These are phyloP conservation scores for Oryza coarctata DNA, from an alignment of 176 grass and related monocot genomes.

Conservation along the genomic window DNA sequence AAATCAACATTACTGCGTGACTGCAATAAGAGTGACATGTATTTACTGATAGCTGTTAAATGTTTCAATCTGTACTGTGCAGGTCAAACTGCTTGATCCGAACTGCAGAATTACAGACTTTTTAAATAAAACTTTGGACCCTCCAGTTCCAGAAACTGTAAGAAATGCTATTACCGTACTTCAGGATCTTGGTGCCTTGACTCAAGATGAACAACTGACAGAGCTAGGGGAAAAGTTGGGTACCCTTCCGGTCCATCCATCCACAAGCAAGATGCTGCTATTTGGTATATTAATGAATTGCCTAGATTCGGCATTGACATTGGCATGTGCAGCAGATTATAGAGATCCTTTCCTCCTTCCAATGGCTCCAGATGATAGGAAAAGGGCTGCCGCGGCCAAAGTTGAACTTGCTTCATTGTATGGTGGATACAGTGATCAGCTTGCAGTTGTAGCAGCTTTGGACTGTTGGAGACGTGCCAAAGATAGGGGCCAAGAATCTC, in stretches of 20 bases:
- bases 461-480: slow-evolving; percentile 86
- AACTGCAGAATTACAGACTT: slow-evolving; percentile 70
- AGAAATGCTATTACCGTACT: slow-evolving; percentile 76
- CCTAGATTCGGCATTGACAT: slow-evolving; percentile 85
- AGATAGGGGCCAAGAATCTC: slow-evolving; percentile 69
- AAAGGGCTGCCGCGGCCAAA: slow-evolving; percentile 58
- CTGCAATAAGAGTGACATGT: background rate
- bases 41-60: slow-evolving; percentile 21
- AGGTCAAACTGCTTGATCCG: slow-evolving; percentile 91
- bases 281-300: slow-evolving; percentile 96
- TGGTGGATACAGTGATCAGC: slow-evolving; percentile 90
- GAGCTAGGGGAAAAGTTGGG: slow-evolving; percentile 83
- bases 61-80: slow-evolving; percentile 35
- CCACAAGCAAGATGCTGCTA: slow-evolving; percentile 93
- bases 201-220: slow-evolving; percentile 71
- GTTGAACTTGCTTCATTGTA: slow-evolving; percentile 87
- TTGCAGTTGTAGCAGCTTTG: slow-evolving; percentile 85
- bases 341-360: slow-evolving; percentile 82
- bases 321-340: slow-evolving; percentile 81
- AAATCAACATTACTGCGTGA: background rate
- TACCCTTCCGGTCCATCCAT: slow-evolving; percentile 89
- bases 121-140: slow-evolving; percentile 86
- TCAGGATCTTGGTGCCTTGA: slow-evolving; percentile 89
- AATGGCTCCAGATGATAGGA: slow-evolving; percentile 63
- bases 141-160: slow-evolving; percentile 76